Percentiles rank a stretch among this genome's conserved stretches.
These are phyloP conservation scores for Phaeodactylum tricornutum DNA, from an alignment of 108 stramenopile genomes.

Conservation along the genomic window DNA sequence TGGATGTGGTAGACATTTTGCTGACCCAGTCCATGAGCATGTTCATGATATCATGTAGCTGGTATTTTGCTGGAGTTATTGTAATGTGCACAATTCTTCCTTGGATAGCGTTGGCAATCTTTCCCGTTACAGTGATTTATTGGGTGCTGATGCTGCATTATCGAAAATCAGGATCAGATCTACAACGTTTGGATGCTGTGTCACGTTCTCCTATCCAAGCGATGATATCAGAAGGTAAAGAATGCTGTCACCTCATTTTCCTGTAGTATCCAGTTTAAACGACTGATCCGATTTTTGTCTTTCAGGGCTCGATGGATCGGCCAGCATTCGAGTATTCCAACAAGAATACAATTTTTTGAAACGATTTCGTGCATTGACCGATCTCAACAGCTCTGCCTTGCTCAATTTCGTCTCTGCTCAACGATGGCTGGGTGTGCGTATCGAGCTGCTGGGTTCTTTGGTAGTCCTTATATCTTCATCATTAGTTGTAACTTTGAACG, in stretches of 20 bases:
- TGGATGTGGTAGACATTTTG: conserved; percentile 72
- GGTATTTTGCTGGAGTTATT: conserved; percentile 48
- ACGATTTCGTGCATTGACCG: conserved; percentile 30
- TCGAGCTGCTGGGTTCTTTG: conserved; percentile 69
- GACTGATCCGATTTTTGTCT: background rate
- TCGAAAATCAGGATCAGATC: conserved; percentile 63
- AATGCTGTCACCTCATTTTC: background rate
- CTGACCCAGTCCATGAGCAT: conserved; percentile 65
- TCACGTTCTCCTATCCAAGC: conserved; percentile 68
- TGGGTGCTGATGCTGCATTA: conserved; percentile 55
- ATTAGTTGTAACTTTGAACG: conserved; percentile 52
- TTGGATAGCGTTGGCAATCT: conserved; percentile 44
- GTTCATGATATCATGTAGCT: conserved; percentile 50
- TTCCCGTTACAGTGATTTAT: conserved; percentile 46
- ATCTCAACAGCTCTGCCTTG: conserved; percentile 54
- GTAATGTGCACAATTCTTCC: conserved; percentile 65
- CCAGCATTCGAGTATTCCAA: conserved; percentile 65
- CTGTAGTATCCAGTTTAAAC: background rate
- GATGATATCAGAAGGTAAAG: conserved; percentile 54
- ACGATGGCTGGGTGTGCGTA: conserved; percentile 77
- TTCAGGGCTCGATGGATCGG: conserved; percentile 55
- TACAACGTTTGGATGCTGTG: conserved; percentile 76
- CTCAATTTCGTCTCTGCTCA: conserved; percentile 75
- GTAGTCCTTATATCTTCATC: conserved; percentile 49
- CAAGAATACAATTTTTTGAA: conserved; percentile 41